phyloP scores from a whole-genome alignment of 768 basidiomycete species.

The Hericium coralloides region DNA sequence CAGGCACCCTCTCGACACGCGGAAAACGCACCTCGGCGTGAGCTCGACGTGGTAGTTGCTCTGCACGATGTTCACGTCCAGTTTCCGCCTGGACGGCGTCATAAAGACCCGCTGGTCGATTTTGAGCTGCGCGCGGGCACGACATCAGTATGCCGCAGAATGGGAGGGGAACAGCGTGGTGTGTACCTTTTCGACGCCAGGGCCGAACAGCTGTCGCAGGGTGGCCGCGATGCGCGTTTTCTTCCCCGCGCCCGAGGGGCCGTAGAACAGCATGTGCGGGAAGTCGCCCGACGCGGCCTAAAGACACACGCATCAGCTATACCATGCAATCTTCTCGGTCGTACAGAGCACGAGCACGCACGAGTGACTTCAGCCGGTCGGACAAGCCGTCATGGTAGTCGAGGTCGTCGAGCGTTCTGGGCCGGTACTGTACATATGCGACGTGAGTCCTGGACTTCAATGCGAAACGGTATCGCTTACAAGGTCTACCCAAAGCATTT shows the following conservation, averaged over 20 bases:
- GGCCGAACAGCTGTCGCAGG: constrained; percentile 80
- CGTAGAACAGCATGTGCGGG: constrained; percentile 96
- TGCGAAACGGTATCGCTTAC: constrained; percentile 17
- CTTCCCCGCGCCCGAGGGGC: constrained; percentile 94
- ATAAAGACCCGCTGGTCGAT: constrained; percentile 96
- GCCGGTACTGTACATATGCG: constrained; percentile 55
- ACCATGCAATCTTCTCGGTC: background rate
- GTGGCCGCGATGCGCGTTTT: constrained; percentile 94
- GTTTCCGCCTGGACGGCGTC: constrained; percentile 86
- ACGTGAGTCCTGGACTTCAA: background rate
- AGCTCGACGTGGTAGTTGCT: constrained; percentile 98
- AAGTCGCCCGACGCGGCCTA: constrained; percentile 90
- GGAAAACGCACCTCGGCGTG: constrained; percentile 71
- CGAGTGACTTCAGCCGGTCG: constrained; percentile 69
- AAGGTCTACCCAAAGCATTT: constrained; percentile 44
- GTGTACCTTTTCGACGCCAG: constrained; percentile 84
- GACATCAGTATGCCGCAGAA: background rate
- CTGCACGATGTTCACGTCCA: constrained; percentile 95
- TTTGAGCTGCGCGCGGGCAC: constrained; percentile 60
- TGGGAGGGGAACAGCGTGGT: background rate
- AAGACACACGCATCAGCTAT: background rate
- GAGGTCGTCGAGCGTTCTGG: constrained; percentile 73
- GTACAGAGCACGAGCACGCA: constrained; percentile 25
- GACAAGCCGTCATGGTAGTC: constrained; percentile 85
- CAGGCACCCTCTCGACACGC: no score